Conservation (phyloP, 306 rosid genomes). For the Lupinus albus region DNA sequence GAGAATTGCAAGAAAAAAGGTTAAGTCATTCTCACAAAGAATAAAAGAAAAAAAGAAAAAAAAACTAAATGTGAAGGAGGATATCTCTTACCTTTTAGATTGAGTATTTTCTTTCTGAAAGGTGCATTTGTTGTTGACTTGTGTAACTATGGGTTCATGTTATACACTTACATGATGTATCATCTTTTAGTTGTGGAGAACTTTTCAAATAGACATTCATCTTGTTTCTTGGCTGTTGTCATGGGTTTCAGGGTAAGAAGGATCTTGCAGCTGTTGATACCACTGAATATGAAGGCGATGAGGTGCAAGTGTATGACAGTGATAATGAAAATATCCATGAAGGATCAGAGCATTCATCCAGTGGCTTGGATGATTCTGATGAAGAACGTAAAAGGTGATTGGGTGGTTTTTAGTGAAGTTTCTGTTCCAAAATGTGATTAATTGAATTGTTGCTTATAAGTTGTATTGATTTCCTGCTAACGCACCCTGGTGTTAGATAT, state of each 20-base stretch:
- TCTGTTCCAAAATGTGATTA: slow-evolving; percentile 21
- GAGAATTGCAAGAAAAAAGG: too few species aligned
- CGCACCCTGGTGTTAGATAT: slow-evolving; percentile 55
- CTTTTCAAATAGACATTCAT: not conserved
- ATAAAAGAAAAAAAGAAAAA: too few species aligned
- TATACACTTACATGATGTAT: not conserved
- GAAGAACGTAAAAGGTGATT: slow-evolving; percentile 83
- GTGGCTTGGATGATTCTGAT: slow-evolving; percentile 79
- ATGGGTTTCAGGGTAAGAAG: slow-evolving; percentile 74
- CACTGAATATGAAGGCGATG: slow-evolving; percentile 69
- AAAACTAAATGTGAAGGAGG: not conserved
- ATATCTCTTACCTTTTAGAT: not conserved
- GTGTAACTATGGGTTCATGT: slow-evolving; percentile 5
- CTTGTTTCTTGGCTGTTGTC: slow-evolving; percentile 34
- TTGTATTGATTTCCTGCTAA: slow-evolving; percentile 23
- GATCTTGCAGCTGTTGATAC: slow-evolving; percentile 73
- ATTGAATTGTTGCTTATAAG: not conserved
- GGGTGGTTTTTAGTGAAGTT: slow-evolving; percentile 20
- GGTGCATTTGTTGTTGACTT: not conserved
- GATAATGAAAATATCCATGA: slow-evolving; percentile 52
- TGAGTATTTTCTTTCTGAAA: slow-evolving; percentile 18
- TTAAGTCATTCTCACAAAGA: too few species aligned
- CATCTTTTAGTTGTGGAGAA: slow-evolving; percentile 6
- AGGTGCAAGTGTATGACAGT: slow-evolving; percentile 50
- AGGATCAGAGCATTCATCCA: slow-evolving; percentile 54